A percentile compares a stretch with the other conserved stretches of the same genome.
Conservation (phyloP, 2,329 filamentous ascomycete genomes). For the Whalleya microplaca region DNA sequence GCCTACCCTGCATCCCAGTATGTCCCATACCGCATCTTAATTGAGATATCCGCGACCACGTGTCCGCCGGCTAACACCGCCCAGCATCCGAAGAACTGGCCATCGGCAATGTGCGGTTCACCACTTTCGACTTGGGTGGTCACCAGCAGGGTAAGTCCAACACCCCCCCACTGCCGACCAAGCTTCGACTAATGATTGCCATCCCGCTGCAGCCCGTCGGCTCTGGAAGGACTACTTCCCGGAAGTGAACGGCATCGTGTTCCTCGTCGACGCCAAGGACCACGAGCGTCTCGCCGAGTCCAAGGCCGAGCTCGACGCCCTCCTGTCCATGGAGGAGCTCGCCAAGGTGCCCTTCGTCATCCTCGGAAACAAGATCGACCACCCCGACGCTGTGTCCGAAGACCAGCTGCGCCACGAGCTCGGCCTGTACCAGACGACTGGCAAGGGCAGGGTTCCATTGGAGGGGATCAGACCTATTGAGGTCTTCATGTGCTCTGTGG, state of each 20-base stretch:
- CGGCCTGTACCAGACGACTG: conserved; percentile 93
- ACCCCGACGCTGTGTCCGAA: conserved; percentile 93
- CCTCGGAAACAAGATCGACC: conserved; percentile 99
- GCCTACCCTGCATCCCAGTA: conserved; percentile 90
- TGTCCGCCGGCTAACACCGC: conserved; percentile 29
- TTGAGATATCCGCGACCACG: conserved; percentile 18
- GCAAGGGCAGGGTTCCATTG: conserved; percentile 90
- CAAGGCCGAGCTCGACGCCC: conserved; percentile 94
- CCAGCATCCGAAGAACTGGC: conserved; percentile 87
- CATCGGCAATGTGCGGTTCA: conserved; percentile 93
- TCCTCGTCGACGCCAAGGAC: conserved; percentile 97
- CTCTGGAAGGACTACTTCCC: conserved; percentile 98
- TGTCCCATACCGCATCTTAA: conserved; percentile 40
- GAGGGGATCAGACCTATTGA: conserved; percentile 95
- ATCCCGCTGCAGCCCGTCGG: conserved; percentile 70
- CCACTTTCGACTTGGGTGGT: conserved; percentile 90
- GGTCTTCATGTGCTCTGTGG: conserved; percentile 98
- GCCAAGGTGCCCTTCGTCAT: conserved; percentile 94
- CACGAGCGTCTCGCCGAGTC: conserved; percentile 91
- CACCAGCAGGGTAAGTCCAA: conserved; percentile 77
- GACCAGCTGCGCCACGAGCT: conserved; percentile 92
- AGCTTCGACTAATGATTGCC: conserved; percentile 1
- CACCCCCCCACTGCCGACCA: not conserved
- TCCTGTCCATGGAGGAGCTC: conserved; percentile 96
- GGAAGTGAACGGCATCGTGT: conserved; percentile 94